Percentiles rank a stretch among this genome's conserved stretches.
Conservation (phyloP, 768 basidiomycete genomes). For the Lentinula lateritia region DNA sequence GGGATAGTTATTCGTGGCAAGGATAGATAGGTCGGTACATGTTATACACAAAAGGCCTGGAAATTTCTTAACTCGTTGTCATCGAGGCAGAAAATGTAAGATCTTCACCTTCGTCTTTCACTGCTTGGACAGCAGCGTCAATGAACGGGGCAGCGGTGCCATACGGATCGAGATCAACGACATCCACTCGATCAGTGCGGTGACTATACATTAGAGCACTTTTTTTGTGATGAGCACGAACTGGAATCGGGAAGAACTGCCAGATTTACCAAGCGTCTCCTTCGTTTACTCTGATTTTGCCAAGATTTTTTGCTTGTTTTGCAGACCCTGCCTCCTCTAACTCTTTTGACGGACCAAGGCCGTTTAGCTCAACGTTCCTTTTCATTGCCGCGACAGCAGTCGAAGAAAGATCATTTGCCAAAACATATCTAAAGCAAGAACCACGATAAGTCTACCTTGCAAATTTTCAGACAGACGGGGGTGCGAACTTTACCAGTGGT, state of each 20-base stretch:
- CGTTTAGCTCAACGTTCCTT: constrained; percentile 81
- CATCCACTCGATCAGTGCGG: constrained; percentile 79
- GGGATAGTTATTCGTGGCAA: constrained; percentile 90
- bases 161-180: constrained; percentile 97
- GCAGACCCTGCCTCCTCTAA: constrained; percentile 17
- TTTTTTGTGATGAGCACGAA: background rate
- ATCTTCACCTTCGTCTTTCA: constrained; percentile 74
- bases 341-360: constrained; percentile 34
- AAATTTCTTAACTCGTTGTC: background rate
- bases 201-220: constrained; percentile 87
- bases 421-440: constrained; percentile 59
- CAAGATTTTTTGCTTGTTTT: constrained; percentile 13
- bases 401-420: constrained; percentile 90
- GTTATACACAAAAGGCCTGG: constrained; percentile 89
- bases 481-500: constrained; percentile 73
- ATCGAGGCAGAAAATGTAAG: background rate
- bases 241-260: background rate
- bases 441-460: background rate
- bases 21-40: constrained; percentile 91
- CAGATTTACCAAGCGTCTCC: constrained; percentile 84
- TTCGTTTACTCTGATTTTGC: constrained; percentile 78
- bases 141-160: constrained; percentile 97
- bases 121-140: constrained; percentile 85
- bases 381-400: constrained; percentile 82
- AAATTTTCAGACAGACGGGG: background rate